Evolutionary conservation across 192 early-diverging fungal genomes (phyloP), one percentile per base, ranked within the genome.

Genomic region (Jimgerdemannia flammicorona): DNA sequence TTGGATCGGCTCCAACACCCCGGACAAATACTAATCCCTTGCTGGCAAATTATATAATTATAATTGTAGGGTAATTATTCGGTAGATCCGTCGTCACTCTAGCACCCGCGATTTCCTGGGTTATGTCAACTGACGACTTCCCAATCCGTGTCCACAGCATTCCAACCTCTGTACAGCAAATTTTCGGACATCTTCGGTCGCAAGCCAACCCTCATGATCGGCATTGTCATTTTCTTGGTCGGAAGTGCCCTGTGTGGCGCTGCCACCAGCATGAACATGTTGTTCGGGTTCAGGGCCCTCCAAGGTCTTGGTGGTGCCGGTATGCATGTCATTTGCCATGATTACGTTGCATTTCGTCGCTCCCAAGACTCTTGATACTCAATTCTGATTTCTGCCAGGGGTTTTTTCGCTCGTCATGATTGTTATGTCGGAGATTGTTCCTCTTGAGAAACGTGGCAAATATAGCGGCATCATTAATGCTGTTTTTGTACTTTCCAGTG

Each of bases 141-240:
- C 29, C 29, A 29, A 29, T 29, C 29, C 29, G 29, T 29, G 29
- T 29, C 29, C 29, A 29, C 29, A 29, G 88, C 93, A 3, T 84
- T 93, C 73, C 86, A 91, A 75, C 92, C 93, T 20, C 73, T 93
- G 77, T 94, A 90, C 82, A 92, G 94, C 49, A 90, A 90, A 44
- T 78, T 91, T 40, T 79, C 87, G 65, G 92, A 95, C 77, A 93
- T 94, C 59, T 93, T 93, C 80, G 94, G 93, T n/a, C 87, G 93
- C 64, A 94, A 91, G 77, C 39, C 77, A 14, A 80, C 83, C 41
- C 89, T 92, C 76, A 44, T 96, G 65, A 78, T 87, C 68, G 86
- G 91, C 20, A 83, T 94, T 65, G 59, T 71, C 17, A 74, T 91
- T 64, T 95, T 95, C 77, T 79, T 87, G 74, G 63, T 89, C 66